A percentile compares a stretch with the other conserved stretches of the same genome.
Conservation (phyloP, 2,329 filamentous ascomycete genomes). For the Cladophialophora bantiana region DNA sequence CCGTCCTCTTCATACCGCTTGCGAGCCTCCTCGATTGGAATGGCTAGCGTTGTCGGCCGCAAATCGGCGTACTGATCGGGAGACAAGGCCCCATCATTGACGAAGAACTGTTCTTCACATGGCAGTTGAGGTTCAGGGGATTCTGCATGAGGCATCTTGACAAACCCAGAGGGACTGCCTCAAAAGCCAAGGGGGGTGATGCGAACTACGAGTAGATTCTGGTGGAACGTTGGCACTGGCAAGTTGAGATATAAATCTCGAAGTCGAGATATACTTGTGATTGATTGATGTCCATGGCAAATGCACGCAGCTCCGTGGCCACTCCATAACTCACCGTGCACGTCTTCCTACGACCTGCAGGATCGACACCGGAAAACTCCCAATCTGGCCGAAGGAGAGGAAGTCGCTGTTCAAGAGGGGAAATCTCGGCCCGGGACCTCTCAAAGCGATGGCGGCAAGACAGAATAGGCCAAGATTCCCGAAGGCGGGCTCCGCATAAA, state of each 20-base stretch:
- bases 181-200: neutral
- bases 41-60: slow-evolving; percentile 51
- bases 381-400: neutral
- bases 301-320: neutral
- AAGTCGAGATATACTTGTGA: neutral
- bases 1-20: slow-evolving; percentile 58
- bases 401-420: neutral
- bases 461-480: slow-evolving; percentile 21
- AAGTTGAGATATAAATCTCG: slow-evolving; percentile 4
- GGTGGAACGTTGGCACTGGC: neutral
- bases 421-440: neutral
- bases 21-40: slow-evolving; percentile 58
- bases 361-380: slow-evolving; percentile 20
- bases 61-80: slow-evolving; percentile 54
- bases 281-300: neutral
- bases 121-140: slow-evolving; percentile 11
- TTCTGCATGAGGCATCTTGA: slow-evolving; percentile 33
- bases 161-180: neutral
- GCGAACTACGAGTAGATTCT: neutral
- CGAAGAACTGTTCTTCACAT: slow-evolving; percentile 44
- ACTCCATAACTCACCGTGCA: too few relatives aligned
- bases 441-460: neutral
- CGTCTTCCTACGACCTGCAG: neutral
- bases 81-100: slow-evolving; percentile 57
- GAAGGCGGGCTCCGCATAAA: neutral